phyloP scores from a whole-genome alignment of 179 eudicot species.

The Spinacia oleracea region DNA sequence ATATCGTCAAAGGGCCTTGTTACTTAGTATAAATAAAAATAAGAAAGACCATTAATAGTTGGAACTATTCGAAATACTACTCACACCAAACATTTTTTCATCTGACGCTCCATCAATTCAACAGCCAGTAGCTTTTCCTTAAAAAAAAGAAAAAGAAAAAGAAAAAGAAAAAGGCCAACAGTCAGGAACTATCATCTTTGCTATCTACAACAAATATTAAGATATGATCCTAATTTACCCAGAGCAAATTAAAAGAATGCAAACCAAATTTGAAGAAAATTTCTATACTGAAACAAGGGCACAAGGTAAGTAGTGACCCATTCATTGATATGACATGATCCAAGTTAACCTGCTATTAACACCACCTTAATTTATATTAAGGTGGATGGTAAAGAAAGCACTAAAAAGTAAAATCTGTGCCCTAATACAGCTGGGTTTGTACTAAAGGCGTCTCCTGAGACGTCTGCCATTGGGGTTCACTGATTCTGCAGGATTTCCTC shows the following conservation, averaged over 20 bases:
- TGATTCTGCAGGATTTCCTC: slow-evolving; percentile 38
- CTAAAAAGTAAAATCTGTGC: slow-evolving; percentile 17
- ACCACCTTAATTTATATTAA: slow-evolving; percentile 12
- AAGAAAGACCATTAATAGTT: no score
- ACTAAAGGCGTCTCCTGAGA: slow-evolving; percentile 52
- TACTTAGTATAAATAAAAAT: no score
- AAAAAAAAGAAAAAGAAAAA: no score
- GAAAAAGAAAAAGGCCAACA: no score
- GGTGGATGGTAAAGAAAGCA: not conserved
- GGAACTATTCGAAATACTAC: no score
- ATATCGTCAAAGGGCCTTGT: no score
- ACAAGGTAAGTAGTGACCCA: not conserved
- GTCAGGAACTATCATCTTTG: slow-evolving; percentile 10
- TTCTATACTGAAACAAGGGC: slow-evolving; percentile 16
- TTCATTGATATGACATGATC: not conserved
- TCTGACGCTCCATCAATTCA: not conserved
- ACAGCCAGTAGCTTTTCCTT: slow-evolving; percentile 14
- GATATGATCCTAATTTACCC: slow-evolving; percentile 8
- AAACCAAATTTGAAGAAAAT: not conserved
- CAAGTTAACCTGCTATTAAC: slow-evolving; percentile 17
- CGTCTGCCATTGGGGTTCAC: slow-evolving; percentile 48
- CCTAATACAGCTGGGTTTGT: slow-evolving; percentile 7
- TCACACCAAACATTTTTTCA: not conserved
- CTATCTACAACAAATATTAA: slow-evolving; percentile 31
- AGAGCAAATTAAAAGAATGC: not conserved